Evolutionary conservation across 441 rosid species (phyloP), one percentile per base, ranked within the genome.

Genomic region (Erodium texanum): DNA sequence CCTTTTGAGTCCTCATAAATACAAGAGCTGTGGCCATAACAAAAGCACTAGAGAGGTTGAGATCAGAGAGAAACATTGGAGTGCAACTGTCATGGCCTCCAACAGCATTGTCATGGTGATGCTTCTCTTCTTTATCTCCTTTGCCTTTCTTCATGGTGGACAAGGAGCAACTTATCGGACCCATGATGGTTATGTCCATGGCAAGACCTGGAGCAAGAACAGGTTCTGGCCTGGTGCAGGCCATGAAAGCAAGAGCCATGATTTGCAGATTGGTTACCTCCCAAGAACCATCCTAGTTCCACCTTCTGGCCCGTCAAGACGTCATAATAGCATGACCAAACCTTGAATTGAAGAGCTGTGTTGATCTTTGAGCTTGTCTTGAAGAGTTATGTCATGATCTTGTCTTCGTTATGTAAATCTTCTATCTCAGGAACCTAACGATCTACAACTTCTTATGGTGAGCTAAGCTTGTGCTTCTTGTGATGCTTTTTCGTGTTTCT

Each of bases 231-330:
- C 56, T 32, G 36, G 5, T 32, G 36, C 36, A 32, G 1, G 36
- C n/a, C 29, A 27, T 1, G 29, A 4, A 4, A 1, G 32, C 32
- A 41, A 41, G 48, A n/a, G 18, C 6, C 56, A 48, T 48, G 56
- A 19, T n/a, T 12, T 48, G 12, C 15, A 34, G 32, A 69, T 19
- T 38, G 23, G 15, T 66, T 7, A 67, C 45, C 56, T 68, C 29
- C 70, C 80, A 3, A 78, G 32, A 68, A 71, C 27, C 2, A 6
- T 0, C 36, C 73, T 67, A 8, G 6, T 83, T 73, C 85, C 89
- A 24, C 81, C 86, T 71, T 84, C 91, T 3, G 85, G 76, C 65
- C 89, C 91, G 41, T 82, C 89, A 5, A 65, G 23, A 65, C 75
- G 83, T 54, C 85, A 78, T 74, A 79, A 86, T 64, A 6, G 11